These are phyloP conservation scores for Fistulinella cinereoalba DNA, from an alignment of 1,284 basidiomycete genomes.

Conservation along the genomic window DNA sequence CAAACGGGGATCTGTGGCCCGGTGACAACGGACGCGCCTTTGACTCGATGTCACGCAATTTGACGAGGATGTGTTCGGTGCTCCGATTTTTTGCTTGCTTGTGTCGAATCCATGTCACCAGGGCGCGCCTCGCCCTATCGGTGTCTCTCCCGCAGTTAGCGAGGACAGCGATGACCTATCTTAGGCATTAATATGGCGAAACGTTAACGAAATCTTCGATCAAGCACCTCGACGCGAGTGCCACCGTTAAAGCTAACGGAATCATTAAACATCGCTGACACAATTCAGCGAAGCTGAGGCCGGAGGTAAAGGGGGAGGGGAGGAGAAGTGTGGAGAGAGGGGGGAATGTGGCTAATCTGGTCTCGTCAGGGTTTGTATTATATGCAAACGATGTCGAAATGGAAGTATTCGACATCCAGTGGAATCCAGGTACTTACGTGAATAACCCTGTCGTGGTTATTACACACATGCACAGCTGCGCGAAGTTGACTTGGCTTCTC, in stretches of 20 bases:
- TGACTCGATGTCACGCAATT: conserved; percentile 27
- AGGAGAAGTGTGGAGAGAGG: background rate
- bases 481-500: conserved; percentile 4
- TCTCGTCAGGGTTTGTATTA: conserved; percentile 10
- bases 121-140: conserved; percentile 25
- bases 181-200: background rate
- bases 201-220: background rate
- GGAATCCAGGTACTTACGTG: conserved; percentile 17
- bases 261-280: conserved; percentile 24
- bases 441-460: background rate
- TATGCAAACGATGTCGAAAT: conserved; percentile 15
- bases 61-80: conserved; percentile 32
- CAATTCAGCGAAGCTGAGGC: background rate
- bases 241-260: conserved; percentile 29
- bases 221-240: conserved; percentile 31
- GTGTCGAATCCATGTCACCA: conserved; percentile 31
- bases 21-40: conserved; percentile 22
- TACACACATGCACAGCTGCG: conserved; percentile 12
- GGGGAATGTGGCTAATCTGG: conserved; percentile 3
- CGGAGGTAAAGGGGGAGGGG: background rate
- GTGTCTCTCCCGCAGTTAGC: conserved; percentile 33
- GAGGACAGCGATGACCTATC: conserved; percentile 33
- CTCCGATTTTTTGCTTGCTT: conserved; percentile 30
- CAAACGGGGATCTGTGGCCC: background rate
- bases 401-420: conserved; percentile 10